These are phyloP conservation scores for Brassica incana DNA, from an alignment of 345 rosid genomes.

Conservation along the genomic window DNA sequence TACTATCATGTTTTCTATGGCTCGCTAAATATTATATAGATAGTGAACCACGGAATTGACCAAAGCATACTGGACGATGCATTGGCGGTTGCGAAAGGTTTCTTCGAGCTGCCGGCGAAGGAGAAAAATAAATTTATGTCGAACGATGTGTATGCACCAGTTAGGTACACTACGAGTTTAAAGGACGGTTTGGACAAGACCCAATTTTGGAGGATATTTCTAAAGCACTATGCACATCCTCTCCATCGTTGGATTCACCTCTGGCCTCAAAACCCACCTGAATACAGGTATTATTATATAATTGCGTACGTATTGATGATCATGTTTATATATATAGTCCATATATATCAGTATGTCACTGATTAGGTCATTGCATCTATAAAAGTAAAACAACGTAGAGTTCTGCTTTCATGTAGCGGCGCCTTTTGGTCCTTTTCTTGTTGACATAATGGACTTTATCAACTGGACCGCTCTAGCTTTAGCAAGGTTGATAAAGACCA, in stretches of 20 bases:
- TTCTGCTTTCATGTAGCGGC: background rate
- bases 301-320: background rate
- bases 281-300: conserved; percentile 43
- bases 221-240: conserved; percentile 74
- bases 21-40: conserved; percentile 32
- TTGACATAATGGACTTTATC: background rate
- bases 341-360: background rate
- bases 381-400: background rate
- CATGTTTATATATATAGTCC: background rate
- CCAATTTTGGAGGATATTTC: conserved; percentile 67
- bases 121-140: conserved; percentile 60
- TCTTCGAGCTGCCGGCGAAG: conserved; percentile 46
- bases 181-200: conserved; percentile 53
- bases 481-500: background rate
- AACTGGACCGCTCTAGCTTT: background rate
- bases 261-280: conserved; percentile 68
- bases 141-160: conserved; percentile 54
- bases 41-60: conserved; percentile 62
- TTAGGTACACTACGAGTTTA: conserved; percentile 59
- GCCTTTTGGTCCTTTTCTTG: background rate
- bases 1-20: background rate
- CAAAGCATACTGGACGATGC: conserved; percentile 51
- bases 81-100: conserved; percentile 42
- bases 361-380: background rate
- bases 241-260: conserved; percentile 50